Base-by-base conservation (phyloP, 75 land plant genomes). In the Picea glauca region DNA sequence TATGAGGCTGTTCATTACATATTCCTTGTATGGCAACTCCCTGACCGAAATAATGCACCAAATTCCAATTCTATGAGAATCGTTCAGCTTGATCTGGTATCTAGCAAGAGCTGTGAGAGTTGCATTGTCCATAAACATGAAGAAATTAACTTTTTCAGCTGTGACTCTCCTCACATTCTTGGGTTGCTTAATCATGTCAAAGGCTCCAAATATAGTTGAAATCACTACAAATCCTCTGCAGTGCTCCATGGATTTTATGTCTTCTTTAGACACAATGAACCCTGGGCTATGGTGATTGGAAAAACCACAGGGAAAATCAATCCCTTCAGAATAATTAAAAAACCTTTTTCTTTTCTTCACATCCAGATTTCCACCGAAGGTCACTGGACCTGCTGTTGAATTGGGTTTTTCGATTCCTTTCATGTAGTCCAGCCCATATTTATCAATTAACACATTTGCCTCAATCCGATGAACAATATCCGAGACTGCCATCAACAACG, bases 101-200 rank as follows among this genome's bases (percentile, higher is more conserved):
- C 58, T 20, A 0, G 80, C 23, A 26, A 92, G 87, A 15, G 59
- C 78, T 68, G 70, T 56, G 5, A 90, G 62, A 13, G 92, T 90
- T 12, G 31, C 13, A 60, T 81, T 79, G 68, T 92, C 94, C 13
- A 90, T 77, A 79, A 92, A 90, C 88, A 90, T 82, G 90, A 92
- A 88, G 81, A 92, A 92, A 75, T 92, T 90, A 5, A 86, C 88
- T 15, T 23, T 74, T 7, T 81, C 77, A 17, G 82, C 75, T 21
- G 88, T 85, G 12, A 78, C 75, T 35, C 78, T 65, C 59, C 87
- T 91, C 3, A 92, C 66, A 31, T 85, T 76, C 64, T 64, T 87
- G 5, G 94, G 92, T 80, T 92, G 94, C 61, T 89, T 82, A 63
- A 92, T 84, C 68, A 83, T 90, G 81, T 92, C 92, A 58, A 90